Percentiles rank a stretch among this genome's conserved stretches.
These are phyloP conservation scores for Harringtonia aguacate DNA, from an alignment of 2,329 filamentous ascomycete species.

Conservation along the genomic window DNA sequence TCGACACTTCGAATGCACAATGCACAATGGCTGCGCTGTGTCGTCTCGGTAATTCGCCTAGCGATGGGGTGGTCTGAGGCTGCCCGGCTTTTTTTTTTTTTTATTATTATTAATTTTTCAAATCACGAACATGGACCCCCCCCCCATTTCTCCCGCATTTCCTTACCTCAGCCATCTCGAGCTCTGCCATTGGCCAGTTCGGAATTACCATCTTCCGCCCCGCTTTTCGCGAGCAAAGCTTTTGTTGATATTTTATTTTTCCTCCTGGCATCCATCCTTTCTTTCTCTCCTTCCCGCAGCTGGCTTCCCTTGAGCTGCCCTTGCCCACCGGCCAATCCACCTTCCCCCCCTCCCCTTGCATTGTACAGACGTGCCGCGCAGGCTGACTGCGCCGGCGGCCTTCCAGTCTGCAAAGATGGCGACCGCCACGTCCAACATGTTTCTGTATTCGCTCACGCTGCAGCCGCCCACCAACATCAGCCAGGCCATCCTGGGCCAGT, in stretches of 20 bases:
- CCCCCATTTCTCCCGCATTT: background rate
- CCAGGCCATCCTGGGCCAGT: conserved; percentile 88
- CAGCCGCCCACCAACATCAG: conserved; percentile 84
- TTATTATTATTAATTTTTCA: too few species aligned
- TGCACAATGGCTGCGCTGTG: too few species aligned
- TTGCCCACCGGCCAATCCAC: too few species aligned
- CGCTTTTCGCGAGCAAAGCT: background rate
- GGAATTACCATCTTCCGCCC: conserved; percentile 10
- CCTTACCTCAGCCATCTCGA: conserved; percentile 2
- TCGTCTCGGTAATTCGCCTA: too few species aligned
- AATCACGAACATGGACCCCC: background rate
- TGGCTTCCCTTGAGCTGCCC: too few species aligned
- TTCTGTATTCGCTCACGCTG: conserved; percentile 94
- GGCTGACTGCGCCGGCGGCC: conserved; percentile 29
- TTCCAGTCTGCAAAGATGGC: conserved; percentile 58
- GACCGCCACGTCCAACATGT: conserved; percentile 88
- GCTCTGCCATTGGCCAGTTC: conserved; percentile 8
- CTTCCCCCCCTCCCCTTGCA: conserved; percentile 1
- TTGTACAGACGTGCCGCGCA: conserved; percentile 30
- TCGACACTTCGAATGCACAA: too few species aligned
- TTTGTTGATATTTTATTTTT: conserved; percentile 10
- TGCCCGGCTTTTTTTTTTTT: conserved; percentile 1
- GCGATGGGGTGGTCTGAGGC: background rate
- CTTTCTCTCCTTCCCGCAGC: background rate
- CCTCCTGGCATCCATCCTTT: background rate